A percentile compares a stretch with the other conserved stretches of the same genome.
These are phyloP conservation scores for Globisporangium rhizosaccharum DNA, from an alignment of 352 stramenopile species.

Conservation along the genomic window DNA sequence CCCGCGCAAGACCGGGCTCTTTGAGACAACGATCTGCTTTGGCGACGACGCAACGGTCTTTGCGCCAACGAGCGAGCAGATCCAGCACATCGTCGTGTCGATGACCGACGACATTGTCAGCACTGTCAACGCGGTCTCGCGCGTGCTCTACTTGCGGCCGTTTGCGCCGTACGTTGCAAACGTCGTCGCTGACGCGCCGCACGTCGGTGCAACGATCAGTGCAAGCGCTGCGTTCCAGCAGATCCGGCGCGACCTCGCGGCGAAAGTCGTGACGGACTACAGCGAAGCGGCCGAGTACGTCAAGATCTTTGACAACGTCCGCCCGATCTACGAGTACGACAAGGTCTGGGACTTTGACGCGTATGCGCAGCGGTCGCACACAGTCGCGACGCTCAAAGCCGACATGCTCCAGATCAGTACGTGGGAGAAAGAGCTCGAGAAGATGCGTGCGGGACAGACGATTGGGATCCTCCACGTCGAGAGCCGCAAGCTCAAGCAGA, in stretches of 20 bases:
- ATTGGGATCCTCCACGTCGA: constrained; percentile 93
- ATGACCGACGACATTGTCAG: constrained; percentile 88
- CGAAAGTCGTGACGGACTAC: constrained; percentile 87
- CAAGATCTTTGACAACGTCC: constrained; percentile 89
- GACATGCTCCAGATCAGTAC: constrained; percentile 90
- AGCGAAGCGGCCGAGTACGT: constrained; percentile 86
- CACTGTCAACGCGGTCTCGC: constrained; percentile 84
- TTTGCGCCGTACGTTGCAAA: constrained; percentile 80
- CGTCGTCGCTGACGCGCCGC: constrained; percentile 55
- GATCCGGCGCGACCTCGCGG: constrained; percentile 71
- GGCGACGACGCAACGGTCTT: constrained; percentile 79
- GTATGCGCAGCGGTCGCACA: constrained; percentile 76
- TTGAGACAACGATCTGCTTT: constrained; percentile 93
- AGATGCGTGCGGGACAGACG: constrained; percentile 88
- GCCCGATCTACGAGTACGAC: constrained; percentile 91
- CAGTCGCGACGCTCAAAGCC: constrained; percentile 77
- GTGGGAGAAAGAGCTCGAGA: constrained; percentile 93
- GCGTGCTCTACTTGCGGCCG: constrained; percentile 85
- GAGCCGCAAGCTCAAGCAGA: constrained; percentile 90
- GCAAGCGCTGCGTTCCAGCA: constrained; percentile 63
- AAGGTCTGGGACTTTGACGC: constrained; percentile 89
- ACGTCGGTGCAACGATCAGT: constrained; percentile 74
- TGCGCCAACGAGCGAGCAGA: constrained; percentile 82
- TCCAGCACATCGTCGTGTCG: constrained; percentile 83
- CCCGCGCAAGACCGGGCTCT: constrained; percentile 86